These are phyloP conservation scores for Kockiozyma suomiensis DNA, from an alignment of 805 yeast species.

Conservation along the genomic window DNA sequence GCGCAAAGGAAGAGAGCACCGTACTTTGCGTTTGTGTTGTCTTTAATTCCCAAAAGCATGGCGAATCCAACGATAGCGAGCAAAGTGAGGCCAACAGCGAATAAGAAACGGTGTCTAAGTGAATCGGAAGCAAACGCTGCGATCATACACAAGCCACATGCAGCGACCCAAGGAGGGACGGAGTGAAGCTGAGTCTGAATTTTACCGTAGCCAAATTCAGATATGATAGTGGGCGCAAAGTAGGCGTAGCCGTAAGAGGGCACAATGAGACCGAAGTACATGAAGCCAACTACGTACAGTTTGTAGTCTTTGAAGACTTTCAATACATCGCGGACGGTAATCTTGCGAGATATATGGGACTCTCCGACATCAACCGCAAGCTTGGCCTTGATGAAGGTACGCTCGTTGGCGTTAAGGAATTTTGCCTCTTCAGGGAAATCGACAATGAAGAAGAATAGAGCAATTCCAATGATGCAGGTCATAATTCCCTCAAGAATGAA, in stretches of 20 bases:
- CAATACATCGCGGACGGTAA: conserved; percentile 55
- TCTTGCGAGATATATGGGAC: conserved; percentile 52
- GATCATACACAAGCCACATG: conserved; percentile 67
- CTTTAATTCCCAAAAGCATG: conserved; percentile 53
- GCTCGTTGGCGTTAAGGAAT: conserved; percentile 56
- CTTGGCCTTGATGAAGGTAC: conserved; percentile 59
- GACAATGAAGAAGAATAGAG: conserved; percentile 54
- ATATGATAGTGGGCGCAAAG: conserved; percentile 69
- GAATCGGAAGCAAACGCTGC: conserved; percentile 67
- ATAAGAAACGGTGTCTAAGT: conserved; percentile 44
- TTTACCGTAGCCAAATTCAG: conserved; percentile 63
- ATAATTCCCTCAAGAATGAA: conserved; percentile 55
- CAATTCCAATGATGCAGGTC: conserved; percentile 43
- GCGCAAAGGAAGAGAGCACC: conserved; percentile 67
- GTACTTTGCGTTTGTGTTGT: conserved; percentile 52
- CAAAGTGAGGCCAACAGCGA: conserved; percentile 36
- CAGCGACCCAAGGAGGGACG: conserved; percentile 81
- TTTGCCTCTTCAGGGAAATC: conserved; percentile 74
- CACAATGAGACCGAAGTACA: conserved; percentile 65
- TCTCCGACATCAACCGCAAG: conserved; percentile 56
- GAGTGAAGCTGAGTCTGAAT: conserved; percentile 78
- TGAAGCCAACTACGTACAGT: conserved; percentile 59
- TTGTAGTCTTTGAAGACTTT: conserved; percentile 65
- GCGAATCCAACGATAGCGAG: conserved; percentile 58
- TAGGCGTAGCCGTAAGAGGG: conserved; percentile 79